Base-by-base conservation (phyloP, 371 early-diverging fungal species). In the Chytridiales sp. region DNA sequence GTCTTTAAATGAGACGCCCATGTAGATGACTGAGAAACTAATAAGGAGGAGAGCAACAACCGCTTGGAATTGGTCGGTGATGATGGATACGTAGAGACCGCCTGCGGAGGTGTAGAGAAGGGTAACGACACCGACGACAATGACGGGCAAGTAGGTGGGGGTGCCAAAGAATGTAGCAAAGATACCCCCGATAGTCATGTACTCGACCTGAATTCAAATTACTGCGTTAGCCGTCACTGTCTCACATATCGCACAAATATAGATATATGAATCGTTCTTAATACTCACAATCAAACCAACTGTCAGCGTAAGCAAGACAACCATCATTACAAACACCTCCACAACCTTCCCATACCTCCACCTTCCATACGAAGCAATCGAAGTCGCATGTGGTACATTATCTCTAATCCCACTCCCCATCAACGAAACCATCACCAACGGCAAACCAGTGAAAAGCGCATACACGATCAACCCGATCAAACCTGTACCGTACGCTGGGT, bases 61-160 rank as follows among this genome's bases (percentile, higher is more conserved):
- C 19, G 78, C 76, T 56, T 84, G 86, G 6, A 69, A 65, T 40
- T 75, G 74, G 66, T 85, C 86, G 1, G 86, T 85, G 46, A 81
- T 31, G 56, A 85, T 78, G 26, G 74, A 73, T 54, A 80, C 77
- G 39, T 78, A 79, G 21, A 85, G 76, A 35, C 86, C 86, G 34
- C 86, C 86, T 15, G 68, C 67, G 8, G 78, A 76, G 4, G 84
- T 83, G 62, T 84, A 84, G 19, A 73, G 48, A 53, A 78, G 70
- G 4, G 86, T 82, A 27, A 81, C 65, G 15, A 80, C 49, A 11
- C 76, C 84, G 42, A 84, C 78, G 22, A 72, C 47, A 59, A 82
- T 42, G 19, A 82, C 74, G 19, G 83, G 82, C 24, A 77, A 49
- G 35, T 57, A 68, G 24, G 71, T 69, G 8, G 67, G 47, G 8